A percentile compares a stretch with the other conserved stretches of the same genome.
phyloP scores from a whole-genome alignment of 345 rosid genomes.

The Raphanus raphanistrum region DNA sequence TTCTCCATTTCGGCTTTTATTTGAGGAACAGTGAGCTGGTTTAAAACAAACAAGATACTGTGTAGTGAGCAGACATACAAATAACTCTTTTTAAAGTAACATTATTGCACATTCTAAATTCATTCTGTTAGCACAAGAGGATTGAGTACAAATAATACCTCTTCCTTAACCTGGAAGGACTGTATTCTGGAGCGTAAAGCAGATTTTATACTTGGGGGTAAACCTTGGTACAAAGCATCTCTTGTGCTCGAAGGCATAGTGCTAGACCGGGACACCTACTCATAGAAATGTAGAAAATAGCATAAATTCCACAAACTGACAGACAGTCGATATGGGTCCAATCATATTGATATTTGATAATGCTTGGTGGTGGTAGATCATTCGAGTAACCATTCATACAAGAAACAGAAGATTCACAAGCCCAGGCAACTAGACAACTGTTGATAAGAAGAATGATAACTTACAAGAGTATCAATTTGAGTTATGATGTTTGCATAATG shows the following conservation, averaged over 20 bases:
- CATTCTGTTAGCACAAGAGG: conserved; percentile 3
- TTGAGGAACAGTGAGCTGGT: conserved; percentile 68
- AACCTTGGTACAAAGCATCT: conserved; percentile 93
- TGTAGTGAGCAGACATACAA: conserved; percentile 20
- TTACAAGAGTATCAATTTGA: conserved; percentile 94
- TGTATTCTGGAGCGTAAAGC: conserved; percentile 74
- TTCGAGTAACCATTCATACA: too few species aligned
- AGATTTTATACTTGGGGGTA: conserved; percentile 84
- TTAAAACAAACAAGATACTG: conserved; percentile 7
- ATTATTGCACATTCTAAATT: background rate
- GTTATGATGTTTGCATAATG: conserved; percentile 95
- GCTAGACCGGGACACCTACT: conserved; percentile 90
- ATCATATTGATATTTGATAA: background rate
- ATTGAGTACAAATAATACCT: conserved; percentile 49
- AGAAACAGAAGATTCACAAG: background rate
- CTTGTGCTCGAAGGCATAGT: conserved; percentile 90
- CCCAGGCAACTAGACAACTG: conserved; percentile 3
- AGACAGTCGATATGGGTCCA: background rate
- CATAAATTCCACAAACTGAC: background rate
- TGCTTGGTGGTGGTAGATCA: background rate
- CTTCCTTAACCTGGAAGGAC: conserved; percentile 70
- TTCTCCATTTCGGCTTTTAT: conserved; percentile 96
- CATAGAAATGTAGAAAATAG: conserved; percentile 19
- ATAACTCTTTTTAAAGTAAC: conserved; percentile 14
- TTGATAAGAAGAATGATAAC: conserved; percentile 31